Evolutionary conservation across 192 early-diverging fungal species (phyloP).

Genomic region (Umbelopsis sp.): DNA sequence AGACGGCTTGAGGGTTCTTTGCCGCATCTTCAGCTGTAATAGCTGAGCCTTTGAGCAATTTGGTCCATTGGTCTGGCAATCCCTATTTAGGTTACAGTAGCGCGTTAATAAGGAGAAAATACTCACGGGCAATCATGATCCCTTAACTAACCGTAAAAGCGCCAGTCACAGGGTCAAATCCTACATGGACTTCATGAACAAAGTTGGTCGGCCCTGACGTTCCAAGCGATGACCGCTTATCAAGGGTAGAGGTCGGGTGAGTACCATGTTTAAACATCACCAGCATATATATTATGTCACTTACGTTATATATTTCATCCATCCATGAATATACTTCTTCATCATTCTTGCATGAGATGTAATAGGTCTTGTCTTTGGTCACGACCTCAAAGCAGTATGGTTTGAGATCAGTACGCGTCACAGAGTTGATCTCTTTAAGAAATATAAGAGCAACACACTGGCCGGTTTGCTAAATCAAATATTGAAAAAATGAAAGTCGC

Average conservation of each 20-base stretch:
- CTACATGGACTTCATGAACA: conserved; percentile 83
- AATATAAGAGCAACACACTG: conserved; percentile 90
- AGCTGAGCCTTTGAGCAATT: conserved; percentile 88
- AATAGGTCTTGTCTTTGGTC: conserved; percentile 94
- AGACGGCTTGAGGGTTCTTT: conserved; percentile 97
- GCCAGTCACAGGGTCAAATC: conserved; percentile 65
- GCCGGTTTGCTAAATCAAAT: conserved; percentile 65
- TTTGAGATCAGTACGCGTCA: conserved; percentile 88
- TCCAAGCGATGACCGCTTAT: conserved; percentile 74
- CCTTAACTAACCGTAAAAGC: conserved; percentile 54
- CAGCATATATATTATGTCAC: not conserved
- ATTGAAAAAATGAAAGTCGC: conserved; percentile 15
- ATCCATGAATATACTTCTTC: conserved; percentile 99
- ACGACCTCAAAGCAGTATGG: conserved; percentile 93
- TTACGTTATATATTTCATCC: conserved; percentile 94
- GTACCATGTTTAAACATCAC: not conserved
- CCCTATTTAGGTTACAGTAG: conserved; percentile 53
- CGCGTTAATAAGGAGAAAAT: not conserved
- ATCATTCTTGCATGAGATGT: conserved; percentile 90
- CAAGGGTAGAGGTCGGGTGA: conserved; percentile 2
- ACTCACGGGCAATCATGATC: not conserved
- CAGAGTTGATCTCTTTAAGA: conserved; percentile 88
- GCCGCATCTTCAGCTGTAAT: conserved; percentile 98
- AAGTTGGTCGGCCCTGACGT: conserved; percentile 86
- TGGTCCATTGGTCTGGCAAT: conserved; percentile 95